Percentiles rank a stretch among this genome's conserved stretches.
phyloP scores from a whole-genome alignment of 306 rosid species.

The Casuarina glauca region DNA sequence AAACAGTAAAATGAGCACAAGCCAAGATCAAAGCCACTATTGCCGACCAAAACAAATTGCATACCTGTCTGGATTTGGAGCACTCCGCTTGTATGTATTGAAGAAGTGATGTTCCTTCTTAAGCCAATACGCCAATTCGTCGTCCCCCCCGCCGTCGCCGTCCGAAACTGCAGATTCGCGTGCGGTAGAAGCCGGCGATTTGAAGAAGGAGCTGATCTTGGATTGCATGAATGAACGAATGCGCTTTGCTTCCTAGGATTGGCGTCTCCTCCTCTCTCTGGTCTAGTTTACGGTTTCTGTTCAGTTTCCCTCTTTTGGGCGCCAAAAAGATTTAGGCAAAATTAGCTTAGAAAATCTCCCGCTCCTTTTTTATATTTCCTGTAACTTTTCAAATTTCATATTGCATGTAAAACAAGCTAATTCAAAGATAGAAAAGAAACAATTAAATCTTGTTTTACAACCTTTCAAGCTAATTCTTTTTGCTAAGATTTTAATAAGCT shows the following conservation, averaged over 20 bases:
- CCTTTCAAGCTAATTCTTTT: too few relatives aligned
- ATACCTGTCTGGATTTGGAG: conserved; percentile 39
- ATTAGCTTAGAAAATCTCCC: not conserved
- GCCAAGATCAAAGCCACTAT: not conserved
- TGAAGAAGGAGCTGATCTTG: conserved; percentile 74
- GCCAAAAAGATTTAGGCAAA: not conserved
- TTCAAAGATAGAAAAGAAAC: too few relatives aligned
- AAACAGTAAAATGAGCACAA: not conserved
- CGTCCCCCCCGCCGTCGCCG: conserved; percentile 15
- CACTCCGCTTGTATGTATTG: conserved; percentile 52
- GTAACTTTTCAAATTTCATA: not conserved
- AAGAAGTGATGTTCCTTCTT: conserved; percentile 39
- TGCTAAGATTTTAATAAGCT: too few relatives aligned
- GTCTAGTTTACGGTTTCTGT: not conserved
- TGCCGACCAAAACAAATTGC: not conserved
- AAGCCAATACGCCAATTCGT: conserved; percentile 62
- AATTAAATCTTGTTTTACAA: too few relatives aligned
- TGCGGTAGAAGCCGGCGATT: conserved; percentile 30
- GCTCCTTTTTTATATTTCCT: not conserved
- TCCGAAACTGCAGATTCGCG: conserved; percentile 20
- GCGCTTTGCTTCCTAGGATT: not conserved
- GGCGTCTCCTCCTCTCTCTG: not conserved
- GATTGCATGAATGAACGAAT: conserved; percentile 50
- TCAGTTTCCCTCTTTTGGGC: not conserved
- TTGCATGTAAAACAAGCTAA: not conserved